Percentiles rank a stretch among this genome's conserved stretches.
These are phyloP conservation scores for Lachancea sp. DNA, from an alignment of 805 yeast genomes.

Conservation along the genomic window DNA sequence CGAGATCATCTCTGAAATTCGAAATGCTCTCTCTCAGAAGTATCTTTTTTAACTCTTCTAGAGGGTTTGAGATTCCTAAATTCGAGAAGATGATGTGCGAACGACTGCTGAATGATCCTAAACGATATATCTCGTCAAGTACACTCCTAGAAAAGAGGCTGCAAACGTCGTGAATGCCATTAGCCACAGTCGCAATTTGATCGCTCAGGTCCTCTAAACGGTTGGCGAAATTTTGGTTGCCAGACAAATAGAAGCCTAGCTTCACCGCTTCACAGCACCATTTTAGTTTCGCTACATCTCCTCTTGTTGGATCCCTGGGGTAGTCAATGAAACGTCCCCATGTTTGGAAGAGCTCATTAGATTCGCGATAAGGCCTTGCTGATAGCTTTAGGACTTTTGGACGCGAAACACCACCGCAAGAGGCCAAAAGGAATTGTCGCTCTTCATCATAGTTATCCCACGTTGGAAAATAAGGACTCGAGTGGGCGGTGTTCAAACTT, in stretches of 20 bases:
- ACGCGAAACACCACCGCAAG: background rate
- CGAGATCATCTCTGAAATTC: background rate
- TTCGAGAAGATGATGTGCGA: conserved; percentile 3
- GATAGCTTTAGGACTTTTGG: background rate
- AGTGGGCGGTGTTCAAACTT: background rate
- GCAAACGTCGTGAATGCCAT: background rate
- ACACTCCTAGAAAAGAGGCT: background rate
- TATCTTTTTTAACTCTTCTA: background rate
- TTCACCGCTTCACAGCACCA: conserved; percentile 17
- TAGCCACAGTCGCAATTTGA: conserved; percentile 1
- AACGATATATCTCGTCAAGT: background rate
- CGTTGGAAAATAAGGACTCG: background rate
- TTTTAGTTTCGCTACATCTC: conserved; percentile 1
- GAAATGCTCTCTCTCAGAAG: background rate
- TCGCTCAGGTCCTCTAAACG: conserved; percentile 11
- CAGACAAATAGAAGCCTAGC: conserved; percentile 11
- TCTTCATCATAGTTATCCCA: conserved; percentile 14
- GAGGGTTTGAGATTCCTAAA: conserved; percentile 3
- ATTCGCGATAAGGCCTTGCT: conserved; percentile 3
- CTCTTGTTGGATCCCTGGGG: conserved; percentile 8
- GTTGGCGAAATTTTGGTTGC: conserved; percentile 12
- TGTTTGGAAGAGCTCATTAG: conserved; percentile 5
- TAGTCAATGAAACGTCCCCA: conserved; percentile 11
- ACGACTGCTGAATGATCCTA: background rate
- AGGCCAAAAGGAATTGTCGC: conserved; percentile 14